These are phyloP conservation scores for Ogataea dorogensis DNA, from an alignment of 805 yeast species.

Conservation along the genomic window DNA sequence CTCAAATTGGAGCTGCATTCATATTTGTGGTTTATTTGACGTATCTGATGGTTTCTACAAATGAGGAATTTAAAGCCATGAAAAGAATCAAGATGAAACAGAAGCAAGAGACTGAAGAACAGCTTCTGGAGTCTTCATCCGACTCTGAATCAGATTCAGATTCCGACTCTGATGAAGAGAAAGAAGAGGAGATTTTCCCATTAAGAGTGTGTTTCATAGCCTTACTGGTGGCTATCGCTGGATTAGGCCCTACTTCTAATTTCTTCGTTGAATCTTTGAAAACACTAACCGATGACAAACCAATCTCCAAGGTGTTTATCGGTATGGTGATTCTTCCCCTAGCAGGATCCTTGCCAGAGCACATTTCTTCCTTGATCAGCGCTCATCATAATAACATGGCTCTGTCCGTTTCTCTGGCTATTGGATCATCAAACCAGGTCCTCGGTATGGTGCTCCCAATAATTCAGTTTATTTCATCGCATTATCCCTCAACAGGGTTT, in stretches of 20 bases:
- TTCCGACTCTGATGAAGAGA: conserved; percentile 5
- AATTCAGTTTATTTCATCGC: conserved; percentile 19
- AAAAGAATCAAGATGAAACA: conserved; percentile 12
- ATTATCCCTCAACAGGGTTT: conserved; percentile 17
- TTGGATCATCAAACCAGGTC: conserved; percentile 19
- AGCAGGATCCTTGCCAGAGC: conserved; percentile 20
- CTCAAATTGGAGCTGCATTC: conserved; percentile 18
- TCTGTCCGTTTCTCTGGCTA: conserved; percentile 16
- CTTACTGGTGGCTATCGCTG: conserved; percentile 14
- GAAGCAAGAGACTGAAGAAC: conserved; percentile 4
- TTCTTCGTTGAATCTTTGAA: conserved; percentile 18
- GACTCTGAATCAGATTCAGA: conserved; percentile 14
- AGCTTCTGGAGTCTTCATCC: conserved; percentile 7
- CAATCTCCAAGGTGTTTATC: conserved; percentile 18
- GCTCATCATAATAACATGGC: conserved; percentile 20
- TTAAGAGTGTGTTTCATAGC: conserved; percentile 16
- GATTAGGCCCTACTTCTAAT: conserved; percentile 18
- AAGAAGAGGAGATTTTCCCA: conserved; percentile 13
- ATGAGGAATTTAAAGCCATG: conserved; percentile 17
- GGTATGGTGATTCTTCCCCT: conserved; percentile 19
- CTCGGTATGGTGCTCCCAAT: conserved; percentile 21
- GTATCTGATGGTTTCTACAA: conserved; percentile 16
- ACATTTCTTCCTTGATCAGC: conserved; percentile 17
- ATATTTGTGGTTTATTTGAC: conserved; percentile 13
- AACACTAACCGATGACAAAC: conserved; percentile 16